A percentile compares a stretch with the other conserved stretches of the same genome.
Conservation (phyloP, 2,329 filamentous ascomycete species). For the Sporothrix pseudoabietina region DNA sequence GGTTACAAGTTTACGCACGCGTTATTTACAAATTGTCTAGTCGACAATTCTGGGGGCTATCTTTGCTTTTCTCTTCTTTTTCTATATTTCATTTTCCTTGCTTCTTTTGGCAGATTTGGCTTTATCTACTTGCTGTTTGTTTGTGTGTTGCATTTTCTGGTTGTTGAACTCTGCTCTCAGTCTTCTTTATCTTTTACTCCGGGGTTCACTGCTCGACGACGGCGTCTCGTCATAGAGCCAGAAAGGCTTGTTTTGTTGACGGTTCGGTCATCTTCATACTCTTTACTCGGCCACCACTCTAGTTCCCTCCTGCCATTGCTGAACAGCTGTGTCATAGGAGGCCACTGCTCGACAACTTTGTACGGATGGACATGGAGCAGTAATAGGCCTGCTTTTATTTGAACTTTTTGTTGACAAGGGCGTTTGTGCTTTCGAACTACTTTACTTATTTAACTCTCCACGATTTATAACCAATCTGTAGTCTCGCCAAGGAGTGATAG, state of each 20-base stretch:
- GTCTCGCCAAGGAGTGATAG: not conserved
- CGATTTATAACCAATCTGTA: not conserved
- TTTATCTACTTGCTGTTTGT: not conserved
- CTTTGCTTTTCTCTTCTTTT: not conserved
- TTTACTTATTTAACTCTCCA: constrained; percentile 18
- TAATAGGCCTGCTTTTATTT: not conserved
- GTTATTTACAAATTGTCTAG: constrained; percentile 22
- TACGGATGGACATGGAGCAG: not conserved
- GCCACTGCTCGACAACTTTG: not conserved
- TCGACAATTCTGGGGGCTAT: constrained; percentile 16
- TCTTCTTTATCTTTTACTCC: not conserved
- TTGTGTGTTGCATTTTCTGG: constrained; percentile 22
- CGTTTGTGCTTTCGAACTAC: constrained; percentile 5
- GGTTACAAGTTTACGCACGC: constrained; percentile 6
- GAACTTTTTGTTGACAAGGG: not conserved
- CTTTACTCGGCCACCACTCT: not conserved
- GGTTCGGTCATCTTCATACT: not conserved
- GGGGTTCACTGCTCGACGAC: not conserved
- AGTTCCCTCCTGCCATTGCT: not conserved
- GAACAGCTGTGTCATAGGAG: not conserved
- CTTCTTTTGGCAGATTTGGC: not conserved
- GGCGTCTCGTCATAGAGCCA: not conserved
- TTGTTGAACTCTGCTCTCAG: not conserved
- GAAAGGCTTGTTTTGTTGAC: not conserved
- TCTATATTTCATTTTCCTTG: not conserved